Evolutionary conservation across 805 yeast genomes (phyloP), one percentile per base, ranked within the genome.

Genomic region (Barnettozyma siamensis): DNA sequence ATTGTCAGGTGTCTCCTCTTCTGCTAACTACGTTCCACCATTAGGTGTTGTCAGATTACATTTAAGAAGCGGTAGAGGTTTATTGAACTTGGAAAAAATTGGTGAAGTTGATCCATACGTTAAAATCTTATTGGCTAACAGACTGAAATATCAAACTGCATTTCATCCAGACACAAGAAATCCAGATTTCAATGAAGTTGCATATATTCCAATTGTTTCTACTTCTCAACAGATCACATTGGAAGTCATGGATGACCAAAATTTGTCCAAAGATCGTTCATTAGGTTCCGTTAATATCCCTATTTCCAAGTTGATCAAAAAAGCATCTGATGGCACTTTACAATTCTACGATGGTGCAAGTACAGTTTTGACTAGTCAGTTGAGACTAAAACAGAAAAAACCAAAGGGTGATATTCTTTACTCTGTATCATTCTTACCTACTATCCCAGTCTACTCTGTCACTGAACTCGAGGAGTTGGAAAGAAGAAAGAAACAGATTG

Each of bases 71-170:
- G 83, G 80, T 15, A 57, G 57, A 10, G 73, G 76, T 31, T 62
- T 80, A 50, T 65, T 71, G 66, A 59, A 78, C 50, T 80, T 83
- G 50, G 84, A 82, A 50, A 71, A 79, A 13, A 73, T 83, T 38
- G 91, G 93, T 42, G 76, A 73, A 42, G 78, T 83, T 52, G 89
- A 85, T 60, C 93, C 94, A 5, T 84, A 83, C 52, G 77, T 81
- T 31, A 70, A 75, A 44, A 69, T 83, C 9, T 53, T 75, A 29
- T 60, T 76, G 43, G 78, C 80, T 53, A 83, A 83, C 49, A 75
- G 74, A 55, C 54, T 75, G 31, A 70, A 69, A 45, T 82, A 72
- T 40, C 70, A 67, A 47, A 78, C 93, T 2, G 56, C 64, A 1
- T 74, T 74, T 41, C 73, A 73, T 49, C 73, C 77, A 11, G 70